Evolutionary conservation across 805 yeast species (phyloP).

Genomic region (Novakomyces olei): DNA sequence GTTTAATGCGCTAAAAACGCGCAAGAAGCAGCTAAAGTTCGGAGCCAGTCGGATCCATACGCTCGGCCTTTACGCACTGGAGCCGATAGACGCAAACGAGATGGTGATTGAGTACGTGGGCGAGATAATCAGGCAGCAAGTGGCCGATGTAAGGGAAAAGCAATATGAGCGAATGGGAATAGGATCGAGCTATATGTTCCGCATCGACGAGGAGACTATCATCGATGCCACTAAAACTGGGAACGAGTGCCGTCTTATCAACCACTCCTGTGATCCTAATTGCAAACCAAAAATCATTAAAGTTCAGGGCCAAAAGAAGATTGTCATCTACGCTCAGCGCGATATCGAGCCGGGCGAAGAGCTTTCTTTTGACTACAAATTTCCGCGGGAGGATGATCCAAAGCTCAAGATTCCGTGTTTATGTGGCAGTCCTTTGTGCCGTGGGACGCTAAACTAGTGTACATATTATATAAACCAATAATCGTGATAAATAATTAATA

Average conservation of each 20-base stretch:
- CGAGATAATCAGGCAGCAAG: slow-evolving; percentile 76
- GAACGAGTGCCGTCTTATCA: slow-evolving; percentile 89
- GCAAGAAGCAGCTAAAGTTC: slow-evolving; percentile 87
- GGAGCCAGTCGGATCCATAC: slow-evolving; percentile 93
- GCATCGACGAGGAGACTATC: slow-evolving; percentile 84
- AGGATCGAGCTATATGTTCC: slow-evolving; percentile 79
- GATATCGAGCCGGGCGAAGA: slow-evolving; percentile 48
- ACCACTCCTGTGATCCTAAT: slow-evolving; percentile 93
- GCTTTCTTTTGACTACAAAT: slow-evolving; percentile 36
- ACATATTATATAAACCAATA: no score
- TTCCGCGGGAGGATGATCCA: slow-evolving; percentile 9
- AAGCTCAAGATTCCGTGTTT: slow-evolving; percentile 32
- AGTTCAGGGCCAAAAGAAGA: slow-evolving; percentile 81
- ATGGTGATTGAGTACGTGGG: slow-evolving; percentile 98
- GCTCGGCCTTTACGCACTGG: slow-evolving; percentile 93
- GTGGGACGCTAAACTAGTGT: slow-evolving; percentile 68
- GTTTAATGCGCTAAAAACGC: slow-evolving; percentile 65
- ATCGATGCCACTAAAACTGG: slow-evolving; percentile 96
- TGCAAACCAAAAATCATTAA: slow-evolving; percentile 92
- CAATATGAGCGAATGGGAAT: slow-evolving; percentile 74
- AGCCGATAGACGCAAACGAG: slow-evolving; percentile 85
- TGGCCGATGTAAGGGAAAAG: slow-evolving; percentile 79
- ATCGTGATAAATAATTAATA: no score
- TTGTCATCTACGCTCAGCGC: slow-evolving; percentile 78
- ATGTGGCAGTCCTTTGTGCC: slow-evolving; percentile 90